These are phyloP conservation scores for Astrothelium macrocarpum DNA, from an alignment of 495 filamentous ascomycete genomes.

Conservation along the genomic window DNA sequence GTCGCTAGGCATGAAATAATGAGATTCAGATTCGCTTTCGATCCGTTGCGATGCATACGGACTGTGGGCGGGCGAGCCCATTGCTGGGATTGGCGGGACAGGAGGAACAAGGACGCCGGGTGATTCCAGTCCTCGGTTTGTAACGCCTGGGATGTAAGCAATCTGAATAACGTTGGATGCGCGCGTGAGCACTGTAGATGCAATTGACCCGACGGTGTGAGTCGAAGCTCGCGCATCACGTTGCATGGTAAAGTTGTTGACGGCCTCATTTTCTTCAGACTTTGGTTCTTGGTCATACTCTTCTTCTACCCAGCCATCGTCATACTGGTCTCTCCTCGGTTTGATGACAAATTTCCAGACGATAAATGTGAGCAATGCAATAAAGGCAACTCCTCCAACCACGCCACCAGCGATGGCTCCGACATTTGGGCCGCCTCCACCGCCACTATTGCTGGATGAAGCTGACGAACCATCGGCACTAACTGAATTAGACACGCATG, in stretches of 20 bases:
- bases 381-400: conserved; percentile 59
- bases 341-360: conserved; percentile 84
- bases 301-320: conserved; percentile 45
- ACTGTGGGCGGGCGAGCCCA: conserved; percentile 39
- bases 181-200: conserved; percentile 87
- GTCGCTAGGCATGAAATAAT: conserved; percentile 90
- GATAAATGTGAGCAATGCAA: conserved; percentile 63
- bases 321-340: conserved; percentile 55
- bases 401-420: conserved; percentile 82
- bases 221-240: conserved; percentile 65
- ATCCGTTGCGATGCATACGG: conserved; percentile 38
- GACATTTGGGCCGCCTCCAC: conserved; percentile 47
- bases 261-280: conserved; percentile 38
- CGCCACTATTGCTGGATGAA: conserved; percentile 23
- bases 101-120: conserved; percentile 80
- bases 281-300: conserved; percentile 21
- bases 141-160: conserved; percentile 96
- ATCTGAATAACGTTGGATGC: conserved; percentile 99
- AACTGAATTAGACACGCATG: conserved; percentile 40
- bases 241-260: conserved; percentile 45
- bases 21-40: conserved; percentile 48
- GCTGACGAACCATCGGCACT: conserved; percentile 26
- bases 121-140: conserved; percentile 74
- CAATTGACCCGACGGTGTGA: conserved; percentile 82
- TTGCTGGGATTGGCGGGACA: conserved; percentile 77